Evolutionary conservation across 2,329 filamentous ascomycete genomes (phyloP).

Genomic region (Pseudogymnoascus sp.): DNA sequence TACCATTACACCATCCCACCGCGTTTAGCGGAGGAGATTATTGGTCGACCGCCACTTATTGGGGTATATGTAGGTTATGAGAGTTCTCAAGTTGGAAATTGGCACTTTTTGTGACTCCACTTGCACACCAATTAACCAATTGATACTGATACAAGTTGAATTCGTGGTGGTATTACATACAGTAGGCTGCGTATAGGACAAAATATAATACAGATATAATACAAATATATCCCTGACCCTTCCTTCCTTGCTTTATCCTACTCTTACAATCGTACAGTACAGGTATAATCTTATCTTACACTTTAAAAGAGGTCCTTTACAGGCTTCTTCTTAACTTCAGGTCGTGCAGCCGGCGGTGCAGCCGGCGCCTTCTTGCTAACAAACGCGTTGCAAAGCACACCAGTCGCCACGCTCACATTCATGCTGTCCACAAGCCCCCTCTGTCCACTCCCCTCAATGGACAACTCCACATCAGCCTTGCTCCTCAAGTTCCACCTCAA

Average conservation of each 20-base stretch:
- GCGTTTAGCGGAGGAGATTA: conserved; percentile 9
- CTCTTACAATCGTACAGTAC: conserved; percentile 1
- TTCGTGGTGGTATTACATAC: background rate
- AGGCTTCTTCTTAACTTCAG: background rate
- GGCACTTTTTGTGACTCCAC: background rate
- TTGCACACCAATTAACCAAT: background rate
- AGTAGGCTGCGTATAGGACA: background rate
- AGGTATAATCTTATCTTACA: background rate
- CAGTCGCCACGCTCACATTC: conserved; percentile 86
- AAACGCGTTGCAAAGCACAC: conserved; percentile 64
- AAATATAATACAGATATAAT: background rate
- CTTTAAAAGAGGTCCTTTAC: background rate
- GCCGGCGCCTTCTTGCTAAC: conserved; percentile 30
- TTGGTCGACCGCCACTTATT: background rate
- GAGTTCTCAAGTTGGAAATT: background rate
- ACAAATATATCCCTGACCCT: background rate
- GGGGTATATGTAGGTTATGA: conserved; percentile 9
- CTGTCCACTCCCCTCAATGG: conserved; percentile 46
- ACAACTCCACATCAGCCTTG: conserved; percentile 55
- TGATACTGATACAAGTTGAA: background rate
- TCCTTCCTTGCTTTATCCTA: background rate
- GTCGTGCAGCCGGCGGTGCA: background rate
- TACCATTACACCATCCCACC: conserved; percentile 11
- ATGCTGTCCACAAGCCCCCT: conserved; percentile 69
- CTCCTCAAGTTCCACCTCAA: conserved; percentile 55